Evolutionary conservation across 2,329 filamentous ascomycete species (phyloP).

Genomic region (Diaporthe amygdali): DNA sequence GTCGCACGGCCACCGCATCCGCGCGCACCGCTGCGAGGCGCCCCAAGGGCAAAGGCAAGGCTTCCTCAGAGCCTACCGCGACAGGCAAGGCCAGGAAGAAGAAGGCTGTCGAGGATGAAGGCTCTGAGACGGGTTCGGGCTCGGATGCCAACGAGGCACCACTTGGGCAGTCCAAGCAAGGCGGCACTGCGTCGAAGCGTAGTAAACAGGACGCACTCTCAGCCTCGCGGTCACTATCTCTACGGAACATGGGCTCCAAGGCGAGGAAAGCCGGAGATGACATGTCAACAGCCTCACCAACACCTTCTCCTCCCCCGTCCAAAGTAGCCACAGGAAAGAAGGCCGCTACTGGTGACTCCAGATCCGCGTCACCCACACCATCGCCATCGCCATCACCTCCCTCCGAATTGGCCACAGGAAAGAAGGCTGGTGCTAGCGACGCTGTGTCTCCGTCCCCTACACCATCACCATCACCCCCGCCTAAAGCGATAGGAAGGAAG

Average conservation of each 20-base stretch:
- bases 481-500: no score
- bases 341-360: no score
- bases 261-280: background rate
- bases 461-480: constrained; percentile 46
- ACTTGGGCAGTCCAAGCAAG: background rate
- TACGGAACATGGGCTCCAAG: constrained; percentile 47
- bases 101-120: background rate
- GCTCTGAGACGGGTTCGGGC: background rate
- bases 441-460: background rate
- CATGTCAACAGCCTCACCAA: background rate
- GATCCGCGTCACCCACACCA: background rate
- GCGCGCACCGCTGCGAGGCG: background rate
- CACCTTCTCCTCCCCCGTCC: background rate
- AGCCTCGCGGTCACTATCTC: background rate
- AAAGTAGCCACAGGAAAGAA: no score
- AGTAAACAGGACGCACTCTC: background rate
- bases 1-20: constrained; percentile 21
- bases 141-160: background rate
- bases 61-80: background rate
- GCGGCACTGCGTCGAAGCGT: background rate
- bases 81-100: background rate
- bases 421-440: background rate
- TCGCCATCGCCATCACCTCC: background rate
- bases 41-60: background rate
- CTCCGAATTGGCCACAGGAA: background rate